These are phyloP conservation scores for Ceratocystis destructans DNA, from an alignment of 2,329 filamentous ascomycete species.

Conservation along the genomic window DNA sequence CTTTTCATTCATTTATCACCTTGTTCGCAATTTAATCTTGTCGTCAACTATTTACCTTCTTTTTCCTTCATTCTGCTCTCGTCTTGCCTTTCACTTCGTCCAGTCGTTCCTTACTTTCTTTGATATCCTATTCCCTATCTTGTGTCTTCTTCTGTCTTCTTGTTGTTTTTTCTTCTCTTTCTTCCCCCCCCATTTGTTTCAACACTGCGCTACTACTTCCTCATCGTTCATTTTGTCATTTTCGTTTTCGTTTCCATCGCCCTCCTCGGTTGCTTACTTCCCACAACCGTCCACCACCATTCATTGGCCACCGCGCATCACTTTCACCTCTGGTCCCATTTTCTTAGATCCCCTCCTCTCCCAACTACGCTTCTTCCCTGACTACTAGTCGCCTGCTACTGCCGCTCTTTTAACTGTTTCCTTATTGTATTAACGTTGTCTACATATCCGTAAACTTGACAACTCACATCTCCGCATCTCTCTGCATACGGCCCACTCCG, in stretches of 20 bases:
- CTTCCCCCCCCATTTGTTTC: not conserved
- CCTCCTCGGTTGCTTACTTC: not conserved
- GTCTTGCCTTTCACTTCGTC: not conserved
- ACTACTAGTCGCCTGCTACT: too few relatives aligned
- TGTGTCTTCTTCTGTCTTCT: not conserved
- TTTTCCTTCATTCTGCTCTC: not conserved
- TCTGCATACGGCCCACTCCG: not conserved
- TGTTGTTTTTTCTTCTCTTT: not conserved
- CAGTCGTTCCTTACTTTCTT: constrained; percentile 5
- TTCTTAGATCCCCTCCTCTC: too few relatives aligned
- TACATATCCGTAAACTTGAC: not conserved
- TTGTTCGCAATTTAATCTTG: not conserved
- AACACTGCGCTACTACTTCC: not conserved
- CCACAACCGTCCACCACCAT: not conserved
- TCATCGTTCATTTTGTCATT: not conserved
- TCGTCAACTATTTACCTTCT: constrained; percentile 5
- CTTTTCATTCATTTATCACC: too few relatives aligned
- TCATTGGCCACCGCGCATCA: not conserved
- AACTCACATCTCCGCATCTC: not conserved
- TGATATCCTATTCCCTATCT: not conserved
- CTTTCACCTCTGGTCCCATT: not conserved
- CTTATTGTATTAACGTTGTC: too few relatives aligned
- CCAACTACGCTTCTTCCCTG: too few relatives aligned
- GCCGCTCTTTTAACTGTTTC: too few relatives aligned
- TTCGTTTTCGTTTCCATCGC: not conserved